These are phyloP conservation scores for Lavandula angustifolia DNA, from an alignment of 257 asterid species.

Conservation along the genomic window DNA sequence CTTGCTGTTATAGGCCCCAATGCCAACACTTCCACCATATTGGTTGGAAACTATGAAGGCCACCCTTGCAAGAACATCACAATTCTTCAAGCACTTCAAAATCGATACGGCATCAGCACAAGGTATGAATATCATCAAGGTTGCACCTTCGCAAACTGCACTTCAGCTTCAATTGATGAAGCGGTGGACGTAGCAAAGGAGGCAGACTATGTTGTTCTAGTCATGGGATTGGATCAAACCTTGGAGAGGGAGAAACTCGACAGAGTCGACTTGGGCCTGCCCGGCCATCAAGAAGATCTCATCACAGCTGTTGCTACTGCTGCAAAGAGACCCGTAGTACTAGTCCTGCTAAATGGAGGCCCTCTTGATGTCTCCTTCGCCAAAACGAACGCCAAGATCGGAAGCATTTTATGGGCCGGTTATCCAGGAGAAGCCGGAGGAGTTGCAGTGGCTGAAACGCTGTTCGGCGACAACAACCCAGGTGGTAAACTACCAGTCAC, in stretches of 20 bases:
- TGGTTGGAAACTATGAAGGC: conserved; percentile 70
- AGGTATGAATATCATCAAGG: conserved; percentile 46
- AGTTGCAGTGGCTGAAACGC: conserved; percentile 51
- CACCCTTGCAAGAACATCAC: conserved; percentile 53
- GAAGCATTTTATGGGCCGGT: conserved; percentile 75
- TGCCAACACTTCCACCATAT: conserved; percentile 39
- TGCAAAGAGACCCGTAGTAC: conserved; percentile 48
- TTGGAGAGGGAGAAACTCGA: conserved; percentile 55
- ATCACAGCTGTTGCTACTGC: conserved; percentile 44
- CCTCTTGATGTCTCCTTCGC: conserved; percentile 73
- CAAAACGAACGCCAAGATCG: conserved; percentile 47
- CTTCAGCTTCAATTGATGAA: conserved; percentile 37
- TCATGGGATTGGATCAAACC: conserved; percentile 70
- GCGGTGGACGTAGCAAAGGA: conserved; percentile 37
- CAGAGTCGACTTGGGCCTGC: conserved; percentile 50
- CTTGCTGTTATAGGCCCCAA: conserved; percentile 65
- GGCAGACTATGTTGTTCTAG: conserved; percentile 53
- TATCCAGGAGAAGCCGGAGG: conserved; percentile 83
- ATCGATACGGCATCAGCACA: conserved; percentile 26
- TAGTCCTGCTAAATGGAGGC: conserved; percentile 63
- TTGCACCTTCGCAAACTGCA: conserved; percentile 50
- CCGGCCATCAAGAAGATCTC: conserved; percentile 55
- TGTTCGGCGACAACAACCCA: conserved; percentile 67
- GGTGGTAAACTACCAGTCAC: conserved; percentile 67
- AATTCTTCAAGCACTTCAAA: conserved; percentile 53